Evolutionary conservation across 495 filamentous ascomycete species (phyloP).

Genomic region (Glutinoglossum americanum): DNA sequence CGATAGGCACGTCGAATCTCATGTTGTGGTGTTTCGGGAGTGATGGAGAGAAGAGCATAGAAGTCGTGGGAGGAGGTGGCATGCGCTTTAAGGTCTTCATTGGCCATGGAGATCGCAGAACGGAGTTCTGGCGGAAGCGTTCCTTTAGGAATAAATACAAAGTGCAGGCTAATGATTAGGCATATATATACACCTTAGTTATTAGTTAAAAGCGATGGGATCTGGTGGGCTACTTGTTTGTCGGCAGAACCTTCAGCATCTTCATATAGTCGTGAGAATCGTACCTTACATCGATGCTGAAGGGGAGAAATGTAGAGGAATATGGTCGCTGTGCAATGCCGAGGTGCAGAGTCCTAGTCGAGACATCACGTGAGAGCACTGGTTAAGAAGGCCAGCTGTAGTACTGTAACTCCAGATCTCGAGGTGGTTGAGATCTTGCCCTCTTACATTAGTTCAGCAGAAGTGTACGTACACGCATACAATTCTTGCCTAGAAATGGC

Average conservation of each 20-base stretch:
- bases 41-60: conserved; percentile 58
- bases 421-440: neutral
- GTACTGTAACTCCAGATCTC: neutral
- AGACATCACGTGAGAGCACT: neutral
- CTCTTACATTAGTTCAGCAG: neutral
- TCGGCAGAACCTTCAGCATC: too few relatives aligned
- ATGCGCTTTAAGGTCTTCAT: conserved; percentile 31
- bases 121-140: neutral
- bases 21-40: conserved; percentile 35
- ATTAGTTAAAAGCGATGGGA: too few relatives aligned
- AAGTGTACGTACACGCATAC: neutral
- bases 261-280: too few relatives aligned
- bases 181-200: too few relatives aligned
- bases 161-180: too few relatives aligned
- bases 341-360: neutral
- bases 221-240: too few relatives aligned
- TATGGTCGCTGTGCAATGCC: too few relatives aligned
- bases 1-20: conserved; percentile 78
- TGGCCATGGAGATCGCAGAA: conserved; percentile 14
- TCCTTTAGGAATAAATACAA: too few relatives aligned
- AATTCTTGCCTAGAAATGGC: neutral
- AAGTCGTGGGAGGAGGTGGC: conserved; percentile 50
- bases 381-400: neutral
- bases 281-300: too few relatives aligned
- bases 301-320: too few relatives aligned